These are phyloP conservation scores for Letharia columbiana DNA, from an alignment of 495 filamentous ascomycete species.

Conservation along the genomic window DNA sequence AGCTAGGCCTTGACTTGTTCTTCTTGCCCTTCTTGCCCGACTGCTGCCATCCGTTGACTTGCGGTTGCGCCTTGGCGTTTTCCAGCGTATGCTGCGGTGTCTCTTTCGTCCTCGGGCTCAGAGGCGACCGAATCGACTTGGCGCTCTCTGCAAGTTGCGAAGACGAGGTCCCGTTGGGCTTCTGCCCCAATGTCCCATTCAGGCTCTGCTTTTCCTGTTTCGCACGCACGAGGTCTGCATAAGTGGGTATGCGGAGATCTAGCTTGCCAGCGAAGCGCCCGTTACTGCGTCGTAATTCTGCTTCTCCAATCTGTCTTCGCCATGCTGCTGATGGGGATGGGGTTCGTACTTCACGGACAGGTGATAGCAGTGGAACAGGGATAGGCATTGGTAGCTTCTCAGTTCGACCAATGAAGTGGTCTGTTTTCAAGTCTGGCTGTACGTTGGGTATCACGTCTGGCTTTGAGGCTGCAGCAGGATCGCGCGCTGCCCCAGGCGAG, in stretches of 20 bases:
- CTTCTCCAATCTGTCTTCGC: constrained; percentile 21
- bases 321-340: constrained; percentile 35
- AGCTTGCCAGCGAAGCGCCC: constrained; percentile 9
- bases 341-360: constrained; percentile 39
- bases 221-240: constrained; percentile 15
- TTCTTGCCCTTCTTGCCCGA: constrained; percentile 41
- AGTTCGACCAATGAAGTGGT: constrained; percentile 8
- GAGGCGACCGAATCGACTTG: constrained; percentile 10
- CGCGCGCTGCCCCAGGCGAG: constrained; percentile 5
- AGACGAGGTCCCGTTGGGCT: constrained; percentile 29
- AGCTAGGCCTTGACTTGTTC: constrained; percentile 33
- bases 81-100: constrained; percentile 4
- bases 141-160: constrained; percentile 2
- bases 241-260: constrained; percentile 23
- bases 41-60: constrained; percentile 36
- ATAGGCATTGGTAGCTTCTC: constrained; percentile 19
- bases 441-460: constrained; percentile 3
- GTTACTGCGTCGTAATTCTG: constrained; percentile 1
- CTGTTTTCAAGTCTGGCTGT: constrained; percentile 10
- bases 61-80: constrained; percentile 14
- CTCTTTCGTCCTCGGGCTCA: constrained; percentile 5
- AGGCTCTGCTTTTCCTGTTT: constrained; percentile 26
- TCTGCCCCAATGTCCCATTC: constrained; percentile 29
- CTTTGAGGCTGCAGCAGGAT: constrained; percentile 15
- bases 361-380: constrained; percentile 33